Conservation (phyloP, 352 stramenopile species). For the Elongisporangium anandrum region DNA sequence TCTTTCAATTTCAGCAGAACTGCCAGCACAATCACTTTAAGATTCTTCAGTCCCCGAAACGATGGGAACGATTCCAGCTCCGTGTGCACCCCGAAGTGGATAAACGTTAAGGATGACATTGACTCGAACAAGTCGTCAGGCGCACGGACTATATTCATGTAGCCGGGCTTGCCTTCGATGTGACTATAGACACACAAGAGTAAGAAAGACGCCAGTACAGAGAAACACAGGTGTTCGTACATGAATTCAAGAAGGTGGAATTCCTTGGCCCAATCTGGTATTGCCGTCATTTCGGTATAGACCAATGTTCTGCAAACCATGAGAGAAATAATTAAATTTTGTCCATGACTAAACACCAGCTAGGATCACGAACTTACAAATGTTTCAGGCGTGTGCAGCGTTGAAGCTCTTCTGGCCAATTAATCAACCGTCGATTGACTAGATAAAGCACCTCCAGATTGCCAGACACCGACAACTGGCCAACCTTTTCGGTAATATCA, state of each 20-base stretch:
- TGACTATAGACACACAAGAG: too few relatives aligned
- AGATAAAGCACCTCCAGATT: constrained; percentile 28
- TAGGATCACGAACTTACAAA: constrained; percentile 14
- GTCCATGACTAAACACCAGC: not conserved
- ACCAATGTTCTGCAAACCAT: constrained; percentile 22
- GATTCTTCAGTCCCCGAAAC: constrained; percentile 3
- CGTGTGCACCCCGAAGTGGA: constrained; percentile 25
- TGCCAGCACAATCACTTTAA: not conserved
- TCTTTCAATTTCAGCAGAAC: not conserved
- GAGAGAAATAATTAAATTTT: too few relatives aligned
- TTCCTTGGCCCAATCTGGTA: constrained; percentile 30
- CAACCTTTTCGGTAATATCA: constrained; percentile 27
- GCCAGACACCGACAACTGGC: constrained; percentile 15
- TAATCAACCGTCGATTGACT: constrained; percentile 22
- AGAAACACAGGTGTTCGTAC: constrained; percentile 7
- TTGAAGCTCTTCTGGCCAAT: constrained; percentile 19
- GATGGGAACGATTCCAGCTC: constrained; percentile 5
- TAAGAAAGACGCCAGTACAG: too few relatives aligned
- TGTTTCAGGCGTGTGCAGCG: constrained; percentile 24
- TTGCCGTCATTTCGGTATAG: constrained; percentile 28
- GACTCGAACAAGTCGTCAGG: constrained; percentile 26
- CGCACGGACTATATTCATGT: constrained; percentile 3
- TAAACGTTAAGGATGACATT: constrained; percentile 30
- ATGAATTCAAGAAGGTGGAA: constrained; percentile 30
- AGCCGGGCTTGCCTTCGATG: too few relatives aligned